Conservation (phyloP, 257 asterid species). For the Dorcoceras hygrometricum region DNA sequence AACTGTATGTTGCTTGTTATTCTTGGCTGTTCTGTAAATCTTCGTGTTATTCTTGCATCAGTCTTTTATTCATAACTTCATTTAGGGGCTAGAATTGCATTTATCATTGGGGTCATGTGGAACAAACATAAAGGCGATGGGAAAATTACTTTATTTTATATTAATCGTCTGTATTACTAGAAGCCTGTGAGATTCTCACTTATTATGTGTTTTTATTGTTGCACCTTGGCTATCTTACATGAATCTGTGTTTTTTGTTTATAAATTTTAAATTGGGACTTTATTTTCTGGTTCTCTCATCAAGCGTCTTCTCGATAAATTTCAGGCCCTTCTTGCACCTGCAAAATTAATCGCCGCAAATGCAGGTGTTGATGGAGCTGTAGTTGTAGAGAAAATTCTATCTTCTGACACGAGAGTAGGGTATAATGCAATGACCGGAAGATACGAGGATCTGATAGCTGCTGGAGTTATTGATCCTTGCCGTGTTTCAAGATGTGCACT, state of each 20-base stretch:
- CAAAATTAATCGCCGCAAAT: conserved; percentile 77
- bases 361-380: conserved; percentile 86
- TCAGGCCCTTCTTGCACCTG: conserved; percentile 97
- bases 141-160: neutral
- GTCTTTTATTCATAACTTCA: neutral
- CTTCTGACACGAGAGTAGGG: conserved; percentile 52
- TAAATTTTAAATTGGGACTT: neutral
- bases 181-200: neutral
- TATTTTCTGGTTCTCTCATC: neutral
- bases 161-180: neutral
- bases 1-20: conserved; percentile 43
- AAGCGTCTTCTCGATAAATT: conserved; percentile 26
- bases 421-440: conserved; percentile 78
- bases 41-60: neutral
- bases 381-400: conserved; percentile 60
- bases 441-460: conserved; percentile 74
- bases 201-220: neutral
- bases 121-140: neutral
- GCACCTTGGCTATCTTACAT: neutral
- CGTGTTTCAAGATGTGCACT: conserved; percentile 79
- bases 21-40: neutral
- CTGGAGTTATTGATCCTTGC: conserved; percentile 87
- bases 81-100: neutral
- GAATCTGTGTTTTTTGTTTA: neutral
- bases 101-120: neutral